Base-by-base conservation (phyloP, 2,329 filamentous ascomycete species). In the Talaromyces sp. region DNA sequence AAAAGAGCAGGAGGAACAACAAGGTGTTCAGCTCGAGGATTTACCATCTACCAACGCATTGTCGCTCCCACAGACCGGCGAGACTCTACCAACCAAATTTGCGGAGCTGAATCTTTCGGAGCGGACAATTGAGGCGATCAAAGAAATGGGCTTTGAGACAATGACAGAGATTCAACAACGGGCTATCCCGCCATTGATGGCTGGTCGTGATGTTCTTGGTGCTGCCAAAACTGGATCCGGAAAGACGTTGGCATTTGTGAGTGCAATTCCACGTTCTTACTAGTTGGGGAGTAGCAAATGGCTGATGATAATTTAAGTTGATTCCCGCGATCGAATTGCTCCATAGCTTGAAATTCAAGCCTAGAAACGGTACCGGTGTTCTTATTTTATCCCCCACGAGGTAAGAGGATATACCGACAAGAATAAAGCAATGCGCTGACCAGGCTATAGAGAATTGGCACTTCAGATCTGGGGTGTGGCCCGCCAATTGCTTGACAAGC, bases 161-260 rank as follows among this genome's bases (percentile, higher is more conserved):
- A 97, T 99, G 93, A 98, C 95, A 0, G 91, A 95, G 76, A 98
- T 99, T 72, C 95, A 99, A 80, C 88, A 94, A 13, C 90, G 92
- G 13, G 92, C 93, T 45, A 98, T 95, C 93, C 95, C 95, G 2
- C 92, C 91, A 67, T 86, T 96, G 2, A 87, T 98, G 41, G 87
- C 90, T n/a, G 91, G 92, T 24, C 87, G 94, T 70, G 95, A 99
- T 79, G 90, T 96, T 63, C 90, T 99, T 67, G 95, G 95, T 70
- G 92, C 98, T 54, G 95, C 95, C 49, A 95, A 99, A 84, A 99
- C 93, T 2, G 93, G 93, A 35, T 96, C 92, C 22, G 93, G 93
- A 68, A 97, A 96, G 84, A 97, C 93, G 14, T 88, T 96, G 78
- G 93, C 90, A 2, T 97, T 96, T 74, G 64, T 66, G 62, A 66